Evolutionary conservation across 805 yeast genomes (phyloP).

Genomic region (Sugiyamaella floridensis): DNA sequence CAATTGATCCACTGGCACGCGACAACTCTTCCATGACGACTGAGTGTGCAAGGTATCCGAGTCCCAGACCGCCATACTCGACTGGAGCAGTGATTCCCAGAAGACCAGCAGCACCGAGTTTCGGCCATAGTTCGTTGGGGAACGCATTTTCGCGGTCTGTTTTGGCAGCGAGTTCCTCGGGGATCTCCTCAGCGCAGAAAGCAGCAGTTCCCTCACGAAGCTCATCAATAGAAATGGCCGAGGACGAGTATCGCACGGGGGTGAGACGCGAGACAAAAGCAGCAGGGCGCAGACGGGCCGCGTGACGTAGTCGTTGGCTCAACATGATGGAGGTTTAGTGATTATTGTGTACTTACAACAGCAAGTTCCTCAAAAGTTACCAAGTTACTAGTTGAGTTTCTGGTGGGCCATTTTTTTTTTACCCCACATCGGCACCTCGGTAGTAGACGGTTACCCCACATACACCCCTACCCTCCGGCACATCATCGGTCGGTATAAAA

Average conservation of each 20-base stretch:
- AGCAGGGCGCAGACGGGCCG: neutral
- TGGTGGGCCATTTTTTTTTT: too few species aligned
- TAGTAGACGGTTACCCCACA: too few species aligned
- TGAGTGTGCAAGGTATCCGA: constrained; percentile 28
- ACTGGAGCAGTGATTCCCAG: constrained; percentile 28
- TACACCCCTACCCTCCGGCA: too few species aligned
- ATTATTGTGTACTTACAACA: too few species aligned
- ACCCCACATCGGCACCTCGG: too few species aligned
- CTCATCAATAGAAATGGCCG: constrained; percentile 21
- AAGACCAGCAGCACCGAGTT: constrained; percentile 29
- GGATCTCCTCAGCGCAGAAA: constrained; percentile 25
- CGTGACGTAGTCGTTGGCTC: too few species aligned
- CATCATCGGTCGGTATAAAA: too few species aligned
- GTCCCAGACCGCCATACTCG: constrained; percentile 27
- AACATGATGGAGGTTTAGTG: too few species aligned
- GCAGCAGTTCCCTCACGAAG: constrained; percentile 27
- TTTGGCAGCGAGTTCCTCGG: constrained; percentile 25
- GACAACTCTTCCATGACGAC: constrained; percentile 30
- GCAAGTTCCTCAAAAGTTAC: too few species aligned
- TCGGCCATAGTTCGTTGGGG: constrained; percentile 30
- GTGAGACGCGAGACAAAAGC: neutral
- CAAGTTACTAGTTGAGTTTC: too few species aligned
- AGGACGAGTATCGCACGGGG: neutral
- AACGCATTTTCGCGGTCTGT: constrained; percentile 26
- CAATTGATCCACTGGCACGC: constrained; percentile 29